These are phyloP conservation scores for Eruca vesicaria DNA, from an alignment of 441 rosid genomes.

Conservation along the genomic window DNA sequence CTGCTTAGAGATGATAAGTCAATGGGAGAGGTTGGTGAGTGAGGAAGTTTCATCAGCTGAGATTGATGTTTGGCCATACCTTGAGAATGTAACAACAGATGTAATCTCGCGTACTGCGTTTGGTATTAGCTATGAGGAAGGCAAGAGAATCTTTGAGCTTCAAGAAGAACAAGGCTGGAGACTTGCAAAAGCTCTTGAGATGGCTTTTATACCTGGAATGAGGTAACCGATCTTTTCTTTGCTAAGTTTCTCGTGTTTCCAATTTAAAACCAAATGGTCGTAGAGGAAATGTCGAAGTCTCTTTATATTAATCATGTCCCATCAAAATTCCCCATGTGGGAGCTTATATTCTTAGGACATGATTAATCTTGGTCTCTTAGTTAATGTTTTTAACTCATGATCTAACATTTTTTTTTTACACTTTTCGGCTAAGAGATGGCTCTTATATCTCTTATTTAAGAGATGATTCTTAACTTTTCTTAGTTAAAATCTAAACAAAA, in stretches of 20 bases:
- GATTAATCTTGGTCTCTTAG: too few species aligned
- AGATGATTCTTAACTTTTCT: too few species aligned
- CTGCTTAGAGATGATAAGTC: slow-evolving; percentile 32
- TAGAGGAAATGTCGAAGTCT: too few species aligned
- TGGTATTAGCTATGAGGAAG: slow-evolving; percentile 55
- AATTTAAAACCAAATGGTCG: neutral
- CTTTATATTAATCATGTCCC: neutral
- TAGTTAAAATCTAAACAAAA: too few species aligned
- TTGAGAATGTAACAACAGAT: slow-evolving; percentile 38
- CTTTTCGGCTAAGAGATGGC: too few species aligned
- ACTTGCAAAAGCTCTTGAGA: neutral
- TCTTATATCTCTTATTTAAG: too few species aligned
- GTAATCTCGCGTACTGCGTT: slow-evolving; percentile 46
- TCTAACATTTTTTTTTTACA: too few species aligned
- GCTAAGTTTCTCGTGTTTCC: neutral
- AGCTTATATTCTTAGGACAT: neutral
- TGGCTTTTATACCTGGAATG: slow-evolving; percentile 39
- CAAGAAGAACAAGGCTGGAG: slow-evolving; percentile 31
- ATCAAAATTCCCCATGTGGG: neutral
- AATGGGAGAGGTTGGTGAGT: slow-evolving; percentile 36
- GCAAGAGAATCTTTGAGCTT: slow-evolving; percentile 43
- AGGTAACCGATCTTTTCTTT: slow-evolving; percentile 32
- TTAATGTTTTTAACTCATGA: too few species aligned
- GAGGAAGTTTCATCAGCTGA: slow-evolving; percentile 27
- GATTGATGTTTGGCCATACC: slow-evolving; percentile 39